phyloP scores from a whole-genome alignment of 2,329 filamentous ascomycete species.

The Cordyceps pruinosa region DNA sequence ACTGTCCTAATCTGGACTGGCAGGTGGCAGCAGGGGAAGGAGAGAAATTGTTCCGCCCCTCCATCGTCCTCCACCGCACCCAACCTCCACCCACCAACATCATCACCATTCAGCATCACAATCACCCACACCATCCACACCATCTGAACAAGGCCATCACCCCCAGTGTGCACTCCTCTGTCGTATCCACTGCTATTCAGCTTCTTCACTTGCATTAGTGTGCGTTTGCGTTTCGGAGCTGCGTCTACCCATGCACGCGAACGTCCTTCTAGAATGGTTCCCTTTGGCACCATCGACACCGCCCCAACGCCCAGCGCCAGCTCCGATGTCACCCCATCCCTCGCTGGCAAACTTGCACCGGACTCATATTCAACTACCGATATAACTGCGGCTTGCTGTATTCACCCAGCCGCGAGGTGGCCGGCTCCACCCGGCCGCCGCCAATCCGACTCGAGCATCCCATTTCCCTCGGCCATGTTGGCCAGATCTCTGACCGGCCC shows the following conservation, averaged over 20 bases:
- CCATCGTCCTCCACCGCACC: neutral
- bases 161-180: neutral
- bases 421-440: neutral
- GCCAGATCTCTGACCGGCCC: slow-evolving; percentile 1
- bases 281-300: neutral
- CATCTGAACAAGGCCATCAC: neutral
- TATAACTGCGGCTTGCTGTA: neutral
- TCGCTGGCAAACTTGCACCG: neutral
- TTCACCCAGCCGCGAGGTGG: slow-evolving; percentile 7
- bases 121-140: neutral
- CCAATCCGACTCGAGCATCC: neutral
- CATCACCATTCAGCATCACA: neutral
- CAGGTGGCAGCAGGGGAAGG: neutral
- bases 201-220: slow-evolving; percentile 4
- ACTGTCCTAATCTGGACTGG: neutral
- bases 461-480: neutral
- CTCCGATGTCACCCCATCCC: neutral
- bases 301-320: neutral
- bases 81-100: neutral
- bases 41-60: neutral
- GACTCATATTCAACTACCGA: neutral
- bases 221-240: neutral
- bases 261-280: slow-evolving; percentile 10
- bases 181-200: slow-evolving; percentile 4
- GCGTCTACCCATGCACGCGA: neutral